Evolutionary conservation across 2,329 filamentous ascomycete species (phyloP).

Genomic region (Sclerotinia minor): DNA sequence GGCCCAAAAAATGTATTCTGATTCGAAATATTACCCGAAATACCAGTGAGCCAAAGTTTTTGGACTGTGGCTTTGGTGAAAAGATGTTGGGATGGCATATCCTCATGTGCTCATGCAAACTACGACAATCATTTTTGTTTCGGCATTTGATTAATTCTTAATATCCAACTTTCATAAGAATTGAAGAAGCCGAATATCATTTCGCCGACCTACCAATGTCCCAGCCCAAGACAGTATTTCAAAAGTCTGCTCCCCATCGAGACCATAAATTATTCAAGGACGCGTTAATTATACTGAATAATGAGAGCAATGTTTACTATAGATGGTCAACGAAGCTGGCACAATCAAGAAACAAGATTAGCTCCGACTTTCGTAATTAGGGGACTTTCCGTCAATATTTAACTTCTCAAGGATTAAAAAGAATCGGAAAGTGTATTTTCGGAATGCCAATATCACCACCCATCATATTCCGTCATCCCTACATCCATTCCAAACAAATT

Average conservation of each 20-base stretch:
- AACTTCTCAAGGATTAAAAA: conserved; percentile 40
- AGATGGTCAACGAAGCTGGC: not conserved
- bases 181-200: too few relatives aligned
- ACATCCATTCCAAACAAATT: conserved; percentile 42
- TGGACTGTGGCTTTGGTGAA: not conserved
- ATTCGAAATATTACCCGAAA: not conserved
- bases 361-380: too few relatives aligned
- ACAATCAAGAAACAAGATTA: too few relatives aligned
- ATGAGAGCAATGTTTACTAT: too few relatives aligned
- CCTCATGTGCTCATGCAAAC: not conserved
- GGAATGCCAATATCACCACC: conserved; percentile 51
- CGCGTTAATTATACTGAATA: too few relatives aligned
- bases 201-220: too few relatives aligned
- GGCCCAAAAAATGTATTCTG: not conserved
- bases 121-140: not conserved
- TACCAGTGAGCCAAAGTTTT: not conserved
- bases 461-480: conserved; percentile 45
- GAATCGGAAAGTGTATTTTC: conserved; percentile 46
- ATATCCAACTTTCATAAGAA: too few relatives aligned
- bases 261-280: too few relatives aligned
- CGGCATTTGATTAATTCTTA: not conserved
- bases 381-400: not conserved
- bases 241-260: too few relatives aligned
- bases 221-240: too few relatives aligned
- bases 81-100: not conserved